Base-by-base conservation (phyloP, 768 basidiomycete species). In the Tylopilus vinaceipallidus region DNA sequence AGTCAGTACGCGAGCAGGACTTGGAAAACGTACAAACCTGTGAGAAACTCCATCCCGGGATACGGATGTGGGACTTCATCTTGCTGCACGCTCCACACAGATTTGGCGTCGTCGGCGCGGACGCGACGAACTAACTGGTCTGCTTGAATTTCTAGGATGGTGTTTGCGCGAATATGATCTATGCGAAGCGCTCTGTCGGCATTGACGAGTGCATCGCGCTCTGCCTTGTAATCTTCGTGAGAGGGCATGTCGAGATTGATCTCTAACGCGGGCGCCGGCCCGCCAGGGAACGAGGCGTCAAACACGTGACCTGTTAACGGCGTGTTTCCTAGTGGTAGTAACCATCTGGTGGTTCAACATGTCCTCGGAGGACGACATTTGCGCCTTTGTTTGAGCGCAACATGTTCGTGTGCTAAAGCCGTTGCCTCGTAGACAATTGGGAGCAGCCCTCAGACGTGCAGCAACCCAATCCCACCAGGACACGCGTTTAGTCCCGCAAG, bases 41-140 rank as follows among this genome's bases (percentile, higher is more conserved):
- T 88, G 54, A 88, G 67, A 57, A 88, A 90, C 56, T 81, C 84
- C 85, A 88, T 88, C 36, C 88, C 88, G 19, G 86, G 86, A 55
- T 86, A 89, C 1, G 82, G 73, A 56, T 88, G 80, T 4, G 75
- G 78, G 39, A 81, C 71, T 4, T 73, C 73, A 14, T 76, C 71
- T 52, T 79, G 71, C 20, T 82, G 77, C 39, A 66, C 67, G 32
- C 58, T 72, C 88, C 87, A 89, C n/a, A 88, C 70, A 0, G 75
- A 73, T 20, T 65, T 58, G 0, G 76, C 79, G 57, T 90, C 87
- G 9, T 60, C 50, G 0, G 71, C 64, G 29, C 87, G 80, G 47
- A 90, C 76, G 23, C 65, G 62, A 19, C 84, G 73, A 29, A 84
- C 62, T 43, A 82, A 71, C 46, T 66, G 64, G 54, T 89, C 88